Evolutionary conservation across 352 stramenopile species (phyloP).

Genomic region (Poterioochromonas sp.): DNA sequence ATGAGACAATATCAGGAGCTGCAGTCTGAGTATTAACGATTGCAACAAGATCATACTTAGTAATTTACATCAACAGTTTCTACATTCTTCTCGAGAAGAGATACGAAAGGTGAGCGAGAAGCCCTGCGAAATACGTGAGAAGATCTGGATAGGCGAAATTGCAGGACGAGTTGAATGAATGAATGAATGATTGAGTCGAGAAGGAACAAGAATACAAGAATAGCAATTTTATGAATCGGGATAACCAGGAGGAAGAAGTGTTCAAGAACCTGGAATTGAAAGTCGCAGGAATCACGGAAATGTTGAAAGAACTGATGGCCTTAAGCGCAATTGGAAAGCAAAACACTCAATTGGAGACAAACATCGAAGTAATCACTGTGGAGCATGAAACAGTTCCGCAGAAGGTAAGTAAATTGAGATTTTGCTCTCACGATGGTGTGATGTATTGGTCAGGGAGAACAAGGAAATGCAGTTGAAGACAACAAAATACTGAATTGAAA

Average conservation of each 20-base stretch:
- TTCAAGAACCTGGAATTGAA: constrained; percentile 6
- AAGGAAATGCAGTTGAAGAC: too few relatives aligned
- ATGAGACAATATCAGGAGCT: constrained; percentile 6
- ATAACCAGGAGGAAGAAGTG: background rate
- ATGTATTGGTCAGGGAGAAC: too few relatives aligned
- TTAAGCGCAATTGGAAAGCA: too few relatives aligned
- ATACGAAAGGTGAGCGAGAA: background rate
- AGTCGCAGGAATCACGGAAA: background rate
- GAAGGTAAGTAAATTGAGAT: too few relatives aligned
- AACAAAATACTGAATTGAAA: too few relatives aligned
- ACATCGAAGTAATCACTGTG: too few relatives aligned
- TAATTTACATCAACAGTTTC: background rate
- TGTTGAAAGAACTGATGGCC: constrained; percentile 4
- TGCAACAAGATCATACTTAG: background rate
- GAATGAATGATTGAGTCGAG: background rate
- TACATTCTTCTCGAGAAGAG: constrained; percentile 5
- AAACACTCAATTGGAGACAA: too few relatives aligned
- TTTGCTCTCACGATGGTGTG: too few relatives aligned
- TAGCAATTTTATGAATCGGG: constrained; percentile 7
- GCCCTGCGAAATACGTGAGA: background rate
- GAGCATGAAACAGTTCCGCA: too few relatives aligned
- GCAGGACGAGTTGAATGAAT: constrained; percentile 1
- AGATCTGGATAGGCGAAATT: constrained; percentile 8
- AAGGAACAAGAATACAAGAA: background rate
- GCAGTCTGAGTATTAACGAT: constrained; percentile 1